Conservation (phyloP, 495 filamentous ascomycete species). For the Poronia punctata region DNA sequence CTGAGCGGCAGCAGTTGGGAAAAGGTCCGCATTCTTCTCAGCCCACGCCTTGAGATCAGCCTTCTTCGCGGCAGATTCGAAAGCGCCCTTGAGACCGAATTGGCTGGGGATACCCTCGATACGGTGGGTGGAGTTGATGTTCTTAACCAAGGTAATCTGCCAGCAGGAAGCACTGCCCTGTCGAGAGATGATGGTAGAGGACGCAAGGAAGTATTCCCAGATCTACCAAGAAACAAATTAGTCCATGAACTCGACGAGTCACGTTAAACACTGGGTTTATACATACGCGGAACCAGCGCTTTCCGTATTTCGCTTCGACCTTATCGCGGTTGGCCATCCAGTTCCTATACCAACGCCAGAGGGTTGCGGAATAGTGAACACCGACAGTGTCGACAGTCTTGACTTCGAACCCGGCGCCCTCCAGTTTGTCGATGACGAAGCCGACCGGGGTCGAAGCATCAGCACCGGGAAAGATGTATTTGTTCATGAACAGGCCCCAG, state of each 20-base stretch:
- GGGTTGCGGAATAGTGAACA: slow-evolving; percentile 93
- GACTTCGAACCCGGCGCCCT: slow-evolving; percentile 71
- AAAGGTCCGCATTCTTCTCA: slow-evolving; percentile 36
- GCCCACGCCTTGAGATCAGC: slow-evolving; percentile 38
- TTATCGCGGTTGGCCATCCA: slow-evolving; percentile 96
- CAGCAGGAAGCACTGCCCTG: slow-evolving; percentile 93
- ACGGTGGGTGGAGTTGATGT: slow-evolving; percentile 93
- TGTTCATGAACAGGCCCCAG: slow-evolving; percentile 90
- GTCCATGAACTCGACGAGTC: neutral
- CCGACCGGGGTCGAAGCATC: slow-evolving; percentile 78
- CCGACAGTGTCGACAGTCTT: slow-evolving; percentile 80
- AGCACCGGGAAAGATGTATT: slow-evolving; percentile 84
- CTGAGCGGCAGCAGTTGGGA: slow-evolving; percentile 32
- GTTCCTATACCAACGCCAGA: slow-evolving; percentile 99
- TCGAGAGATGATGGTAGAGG: slow-evolving; percentile 85
- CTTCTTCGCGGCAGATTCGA: slow-evolving; percentile 33
- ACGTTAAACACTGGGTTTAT: neutral
- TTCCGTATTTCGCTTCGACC: slow-evolving; percentile 91
- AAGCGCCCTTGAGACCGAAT: slow-evolving; percentile 67
- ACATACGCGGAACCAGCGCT: slow-evolving; percentile 91
- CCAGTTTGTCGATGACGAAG: slow-evolving; percentile 60
- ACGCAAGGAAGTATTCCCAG: slow-evolving; percentile 97
- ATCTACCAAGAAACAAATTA: slow-evolving; percentile 53
- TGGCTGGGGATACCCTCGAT: slow-evolving; percentile 77
- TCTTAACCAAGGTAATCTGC: slow-evolving; percentile 94